Evolutionary conservation across 352 stramenopile species (phyloP), one percentile per base, ranked within the genome.

Genomic region (Elongisporangium undulatum): DNA sequence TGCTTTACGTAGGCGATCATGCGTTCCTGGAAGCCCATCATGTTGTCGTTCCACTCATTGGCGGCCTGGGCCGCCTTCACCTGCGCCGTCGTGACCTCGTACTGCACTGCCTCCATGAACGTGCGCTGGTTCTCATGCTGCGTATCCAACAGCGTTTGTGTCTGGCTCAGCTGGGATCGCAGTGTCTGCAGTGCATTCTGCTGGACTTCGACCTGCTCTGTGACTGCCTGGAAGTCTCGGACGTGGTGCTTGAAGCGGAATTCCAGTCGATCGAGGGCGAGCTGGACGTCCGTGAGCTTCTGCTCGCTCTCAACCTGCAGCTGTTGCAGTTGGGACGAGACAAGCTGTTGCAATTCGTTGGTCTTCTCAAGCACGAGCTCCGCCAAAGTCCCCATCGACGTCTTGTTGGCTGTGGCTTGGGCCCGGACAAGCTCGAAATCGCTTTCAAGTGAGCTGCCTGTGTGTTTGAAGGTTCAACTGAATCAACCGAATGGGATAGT

Each of bases 221-320:
- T 59, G 29, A 89, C 53, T 16, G 75, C 59, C 51, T 83, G 68
- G 16, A 69, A 85, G 53, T 87, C 75, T 0, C 77, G 74, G 12
- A 73, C 38, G 45, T 87, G 79, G 54, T 89, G 79, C 24, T 79
- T 82, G 58, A 87, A 77, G n/a, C 75, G 72, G n/a, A 89, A 87
- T 55, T 89, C 79, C n/a, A 89, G 64, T 19, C 75, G 72, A 45
- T 89, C 71, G 16, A 87, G 65, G 9, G 73, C 64, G 24, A 82
- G 49, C 29, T 78, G 72, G 19, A 82, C 41, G 21, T 85, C 77
- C 10, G 68, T 79, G 19, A 85, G 64, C 20, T 59, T 69, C 26
- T 85, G 70, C 3, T 76, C 66, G 10, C 62, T 77, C 24, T 85
- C 75, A 4, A 87, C 68, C 21, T 82, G 71, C 34, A 83, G 48